These are phyloP conservation scores for Allium sativum DNA, from an alignment of 106 monocot species.

Conservation along the genomic window DNA sequence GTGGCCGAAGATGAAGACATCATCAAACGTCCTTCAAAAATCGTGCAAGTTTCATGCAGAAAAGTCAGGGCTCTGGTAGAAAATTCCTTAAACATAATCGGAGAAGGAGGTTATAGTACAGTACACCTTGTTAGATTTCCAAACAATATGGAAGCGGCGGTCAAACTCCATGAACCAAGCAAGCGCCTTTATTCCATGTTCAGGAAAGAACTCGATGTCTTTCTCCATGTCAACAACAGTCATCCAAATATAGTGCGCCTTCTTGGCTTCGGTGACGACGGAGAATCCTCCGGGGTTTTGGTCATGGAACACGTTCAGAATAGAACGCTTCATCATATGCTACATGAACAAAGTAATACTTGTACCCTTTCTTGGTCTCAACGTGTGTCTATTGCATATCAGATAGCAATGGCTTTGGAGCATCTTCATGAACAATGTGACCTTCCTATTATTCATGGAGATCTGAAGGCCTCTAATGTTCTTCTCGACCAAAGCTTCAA, in stretches of 20 bases:
- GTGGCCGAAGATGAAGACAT: too few species aligned
- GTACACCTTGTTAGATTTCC: not conserved
- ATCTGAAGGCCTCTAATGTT: conserved; percentile 66
- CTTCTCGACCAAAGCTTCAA: conserved; percentile 39
- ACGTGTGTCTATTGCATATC: conserved; percentile 35
- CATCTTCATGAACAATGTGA: conserved; percentile 57
- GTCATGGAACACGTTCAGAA: conserved; percentile 54
- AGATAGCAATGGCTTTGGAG: conserved; percentile 36
- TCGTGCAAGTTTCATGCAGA: too few species aligned
- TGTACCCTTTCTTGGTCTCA: conserved; percentile 40
- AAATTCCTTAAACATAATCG: not conserved
- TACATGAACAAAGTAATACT: conserved; percentile 9
- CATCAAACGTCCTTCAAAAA: too few species aligned
- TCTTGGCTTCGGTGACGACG: not conserved
- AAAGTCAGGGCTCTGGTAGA: too few species aligned
- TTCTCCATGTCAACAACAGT: not conserved
- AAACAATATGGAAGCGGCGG: not conserved
- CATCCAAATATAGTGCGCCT: conserved; percentile 2
- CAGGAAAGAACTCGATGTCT: not conserved
- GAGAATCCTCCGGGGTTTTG: conserved; percentile 16
- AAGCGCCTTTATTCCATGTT: conserved; percentile 2
- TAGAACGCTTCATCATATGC: conserved; percentile 60
- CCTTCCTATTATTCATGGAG: conserved; percentile 56
- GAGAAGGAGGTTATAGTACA: not conserved
- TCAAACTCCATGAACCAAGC: conserved; percentile 7